Evolutionary conservation across 345 rosid genomes (phyloP).

Genomic region (Camelina laxa): DNA sequence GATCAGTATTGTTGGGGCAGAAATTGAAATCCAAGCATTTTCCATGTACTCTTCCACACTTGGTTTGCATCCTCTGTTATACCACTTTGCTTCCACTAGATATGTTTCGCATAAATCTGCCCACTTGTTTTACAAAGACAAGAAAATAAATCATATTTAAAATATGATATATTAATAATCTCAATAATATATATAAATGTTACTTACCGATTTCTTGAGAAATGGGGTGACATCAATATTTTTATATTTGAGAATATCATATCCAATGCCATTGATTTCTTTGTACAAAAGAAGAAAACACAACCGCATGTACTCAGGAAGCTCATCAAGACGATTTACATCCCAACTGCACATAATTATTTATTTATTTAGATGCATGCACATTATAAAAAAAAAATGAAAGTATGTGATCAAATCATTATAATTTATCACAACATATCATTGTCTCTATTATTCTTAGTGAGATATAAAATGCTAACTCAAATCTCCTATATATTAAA

Average conservation of each 20-base stretch:
- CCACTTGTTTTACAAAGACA: constrained; percentile 44
- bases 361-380: too few relatives aligned
- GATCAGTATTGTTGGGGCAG: constrained; percentile 2
- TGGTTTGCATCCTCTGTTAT: constrained; percentile 44
- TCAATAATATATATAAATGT: not conserved
- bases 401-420: not conserved
- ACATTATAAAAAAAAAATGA: not conserved
- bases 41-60: constrained; percentile 48
- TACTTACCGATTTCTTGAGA: constrained; percentile 38
- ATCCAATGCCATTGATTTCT: constrained; percentile 33
- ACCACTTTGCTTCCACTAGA: constrained; percentile 58
- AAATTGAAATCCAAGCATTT: constrained; percentile 45
- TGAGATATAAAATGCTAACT: not conserved
- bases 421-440: not conserved
- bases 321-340: not conserved
- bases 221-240: constrained; percentile 11
- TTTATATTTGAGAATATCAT: constrained; percentile 20
- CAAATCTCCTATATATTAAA: too few relatives aligned
- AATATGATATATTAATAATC: not conserved
- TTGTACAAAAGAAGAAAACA: constrained; percentile 36
- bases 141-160: not conserved
- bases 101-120: constrained; percentile 45
- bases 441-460: not conserved
- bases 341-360: constrained; percentile 31
- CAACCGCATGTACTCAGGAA: constrained; percentile 39